Conservation (phyloP, 1,284 basidiomycete species). For the Fomitopsis pinicola region DNA sequence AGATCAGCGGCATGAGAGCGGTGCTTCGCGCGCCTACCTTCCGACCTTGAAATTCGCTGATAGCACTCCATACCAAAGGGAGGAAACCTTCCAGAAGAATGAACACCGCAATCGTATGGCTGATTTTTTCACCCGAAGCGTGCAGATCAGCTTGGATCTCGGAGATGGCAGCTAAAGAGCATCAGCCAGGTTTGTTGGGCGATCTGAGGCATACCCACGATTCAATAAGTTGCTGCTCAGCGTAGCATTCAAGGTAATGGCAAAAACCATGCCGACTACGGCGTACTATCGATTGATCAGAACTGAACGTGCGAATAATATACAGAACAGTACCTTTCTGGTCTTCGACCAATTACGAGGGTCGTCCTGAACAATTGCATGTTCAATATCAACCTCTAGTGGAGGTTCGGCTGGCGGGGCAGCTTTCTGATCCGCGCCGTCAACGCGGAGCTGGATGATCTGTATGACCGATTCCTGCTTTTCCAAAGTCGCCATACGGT, state of each 20-base stretch:
- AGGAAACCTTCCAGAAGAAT: conserved; percentile 71
- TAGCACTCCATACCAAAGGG: conserved; percentile 67
- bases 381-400: conserved; percentile 50
- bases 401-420: neutral
- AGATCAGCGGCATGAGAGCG: conserved; percentile 1
- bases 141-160: conserved; percentile 62
- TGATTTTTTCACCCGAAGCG: conserved; percentile 66
- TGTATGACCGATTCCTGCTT: too few species aligned
- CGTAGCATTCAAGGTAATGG: conserved; percentile 64
- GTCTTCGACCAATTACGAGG: conserved; percentile 67
- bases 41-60: conserved; percentile 77
- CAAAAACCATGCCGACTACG: conserved; percentile 53
- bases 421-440: neutral
- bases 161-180: conserved; percentile 49
- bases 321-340: conserved; percentile 50
- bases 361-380: conserved; percentile 68
- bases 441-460: neutral
- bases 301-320: neutral
- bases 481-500: too few species aligned
- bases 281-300: neutral
- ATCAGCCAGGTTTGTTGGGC: conserved; percentile 1
- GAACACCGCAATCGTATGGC: conserved; percentile 71
- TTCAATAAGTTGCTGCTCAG: conserved; percentile 68
- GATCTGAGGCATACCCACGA: conserved; percentile 36
- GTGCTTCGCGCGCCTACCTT: conserved; percentile 44